Evolutionary conservation across 768 basidiomycete genomes (phyloP).

Genomic region (Calocybe indica): DNA sequence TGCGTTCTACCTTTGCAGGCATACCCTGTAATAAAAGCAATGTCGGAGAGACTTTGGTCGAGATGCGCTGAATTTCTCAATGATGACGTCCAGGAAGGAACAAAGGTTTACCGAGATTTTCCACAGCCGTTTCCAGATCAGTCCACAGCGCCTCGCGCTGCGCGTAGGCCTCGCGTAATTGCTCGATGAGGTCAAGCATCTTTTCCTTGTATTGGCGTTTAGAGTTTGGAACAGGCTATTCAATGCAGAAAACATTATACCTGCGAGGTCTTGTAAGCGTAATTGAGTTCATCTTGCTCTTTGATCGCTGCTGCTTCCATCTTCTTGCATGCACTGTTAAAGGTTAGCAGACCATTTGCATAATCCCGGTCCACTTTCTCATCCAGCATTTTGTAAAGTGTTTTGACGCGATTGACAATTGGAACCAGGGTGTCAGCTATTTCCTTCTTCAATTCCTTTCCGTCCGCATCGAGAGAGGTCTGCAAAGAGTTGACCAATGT

Average conservation of each 20-base stretch:
- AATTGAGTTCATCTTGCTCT: constrained; percentile 36
- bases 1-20: constrained; percentile 48
- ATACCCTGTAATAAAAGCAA: constrained; percentile 34
- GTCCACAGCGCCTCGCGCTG: constrained; percentile 46
- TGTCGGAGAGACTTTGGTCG: constrained; percentile 35
- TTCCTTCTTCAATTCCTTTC: constrained; percentile 29
- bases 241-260: constrained; percentile 21
- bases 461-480: constrained; percentile 31
- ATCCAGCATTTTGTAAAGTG: constrained; percentile 29
- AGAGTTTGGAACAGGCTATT: constrained; percentile 4
- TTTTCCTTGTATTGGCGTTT: constrained; percentile 26
- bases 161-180: constrained; percentile 43
- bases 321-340: constrained; percentile 51
- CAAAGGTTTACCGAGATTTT: constrained; percentile 38
- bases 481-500: constrained; percentile 36
- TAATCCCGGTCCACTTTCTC: constrained; percentile 31
- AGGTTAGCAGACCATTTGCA: constrained; percentile 38
- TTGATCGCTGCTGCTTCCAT: constrained; percentile 39
- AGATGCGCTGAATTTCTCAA: constrained; percentile 5
- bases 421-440: constrained; percentile 40
- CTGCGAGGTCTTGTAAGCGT: constrained; percentile 34
- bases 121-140: constrained; percentile 36
- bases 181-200: constrained; percentile 32
- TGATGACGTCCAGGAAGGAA: neutral
- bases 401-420: constrained; percentile 42